Percentiles rank a stretch among this genome's conserved stretches.
Evolutionary conservation across 306 rosid genomes (phyloP).

Genomic region (Begonia peltatifolia): DNA sequence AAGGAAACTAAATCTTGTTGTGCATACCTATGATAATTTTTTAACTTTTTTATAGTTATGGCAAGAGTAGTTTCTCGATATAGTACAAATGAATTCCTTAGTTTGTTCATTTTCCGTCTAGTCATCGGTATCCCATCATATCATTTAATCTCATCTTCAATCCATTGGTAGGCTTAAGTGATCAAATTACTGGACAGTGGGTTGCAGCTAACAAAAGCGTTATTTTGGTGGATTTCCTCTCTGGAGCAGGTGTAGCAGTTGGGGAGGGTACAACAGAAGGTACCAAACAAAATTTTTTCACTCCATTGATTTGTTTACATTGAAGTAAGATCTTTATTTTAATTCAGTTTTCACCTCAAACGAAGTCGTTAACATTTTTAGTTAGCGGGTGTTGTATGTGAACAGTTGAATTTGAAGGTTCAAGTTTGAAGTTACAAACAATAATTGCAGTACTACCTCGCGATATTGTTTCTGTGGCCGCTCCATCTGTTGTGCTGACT

Average conservation of each 20-base stretch:
- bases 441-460: slow-evolving; percentile 39
- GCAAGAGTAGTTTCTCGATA: no score
- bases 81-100: no score
- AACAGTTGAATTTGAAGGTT: slow-evolving; percentile 58
- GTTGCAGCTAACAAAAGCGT: slow-evolving; percentile 53
- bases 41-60: no score
- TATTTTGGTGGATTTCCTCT: slow-evolving; percentile 35
- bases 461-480: slow-evolving; percentile 44
- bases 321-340: no score
- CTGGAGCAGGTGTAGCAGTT: slow-evolving; percentile 64
- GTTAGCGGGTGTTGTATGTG: slow-evolving; percentile 16
- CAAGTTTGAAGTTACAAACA: slow-evolving; percentile 53
- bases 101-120: no score
- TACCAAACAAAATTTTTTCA: slow-evolving; percentile 15
- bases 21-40: no score
- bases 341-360: no score
- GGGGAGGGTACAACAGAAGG: slow-evolving; percentile 87
- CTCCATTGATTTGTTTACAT: neutral
- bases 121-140: no score
- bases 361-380: neutral
- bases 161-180: slow-evolving; percentile 42
- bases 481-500: slow-evolving; percentile 73
- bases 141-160: neutral
- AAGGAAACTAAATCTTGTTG: no score
- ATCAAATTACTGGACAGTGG: slow-evolving; percentile 70